These are phyloP conservation scores for Russula vinacea DNA, from an alignment of 768 basidiomycete species.

Conservation along the genomic window DNA sequence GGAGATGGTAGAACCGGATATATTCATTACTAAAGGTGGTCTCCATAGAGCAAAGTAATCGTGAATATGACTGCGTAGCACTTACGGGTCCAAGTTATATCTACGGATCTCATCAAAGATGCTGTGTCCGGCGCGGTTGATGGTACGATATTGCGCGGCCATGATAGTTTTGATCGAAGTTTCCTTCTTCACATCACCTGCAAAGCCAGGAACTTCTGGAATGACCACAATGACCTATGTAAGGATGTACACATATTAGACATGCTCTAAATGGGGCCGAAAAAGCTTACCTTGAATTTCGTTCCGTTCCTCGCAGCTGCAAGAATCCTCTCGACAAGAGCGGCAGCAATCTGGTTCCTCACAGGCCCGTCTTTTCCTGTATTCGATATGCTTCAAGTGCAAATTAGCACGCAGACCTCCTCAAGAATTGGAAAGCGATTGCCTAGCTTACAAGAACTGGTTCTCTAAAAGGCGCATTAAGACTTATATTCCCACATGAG, in stretches of 20 bases:
- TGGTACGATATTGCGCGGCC: constrained; percentile 83
- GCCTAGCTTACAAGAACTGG: constrained; percentile 73
- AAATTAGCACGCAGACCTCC: constrained; percentile 10
- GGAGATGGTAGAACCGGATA: constrained; percentile 89
- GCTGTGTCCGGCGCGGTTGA: constrained; percentile 83
- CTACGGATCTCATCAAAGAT: constrained; percentile 80
- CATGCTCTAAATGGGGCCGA: neutral
- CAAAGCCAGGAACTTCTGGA: constrained; percentile 89
- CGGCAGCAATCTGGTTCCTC: constrained; percentile 78
- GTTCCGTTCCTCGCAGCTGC: constrained; percentile 63
- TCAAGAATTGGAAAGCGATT: neutral
- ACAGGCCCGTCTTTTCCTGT: constrained; percentile 64
- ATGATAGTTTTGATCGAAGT: constrained; percentile 72
- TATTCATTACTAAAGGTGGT: constrained; percentile 59
- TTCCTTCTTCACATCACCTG: constrained; percentile 73
- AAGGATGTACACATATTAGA: neutral
- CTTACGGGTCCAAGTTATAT: constrained; percentile 77
- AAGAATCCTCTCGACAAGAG: constrained; percentile 82
- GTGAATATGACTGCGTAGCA: neutral
- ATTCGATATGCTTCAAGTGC: constrained; percentile 61
- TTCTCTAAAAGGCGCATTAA: constrained; percentile 48
- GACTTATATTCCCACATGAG: neutral
- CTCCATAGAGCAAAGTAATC: neutral
- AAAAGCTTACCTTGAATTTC: constrained; percentile 66
- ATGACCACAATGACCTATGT: constrained; percentile 77